phyloP scores from a whole-genome alignment of 352 stramenopile species.

The Thalassiosira livingstoniorum region DNA sequence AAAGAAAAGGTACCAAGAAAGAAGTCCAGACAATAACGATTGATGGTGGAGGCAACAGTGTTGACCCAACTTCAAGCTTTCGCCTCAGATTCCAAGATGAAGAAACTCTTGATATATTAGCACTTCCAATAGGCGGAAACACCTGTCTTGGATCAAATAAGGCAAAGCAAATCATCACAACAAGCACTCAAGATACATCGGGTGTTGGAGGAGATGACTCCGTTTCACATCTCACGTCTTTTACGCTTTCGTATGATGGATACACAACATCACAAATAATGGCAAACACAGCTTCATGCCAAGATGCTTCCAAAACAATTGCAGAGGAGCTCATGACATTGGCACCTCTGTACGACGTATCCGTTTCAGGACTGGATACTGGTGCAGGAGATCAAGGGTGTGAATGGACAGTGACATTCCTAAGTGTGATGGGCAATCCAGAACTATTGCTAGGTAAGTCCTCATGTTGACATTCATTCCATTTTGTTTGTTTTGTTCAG shows the following conservation, averaged over 20 bases:
- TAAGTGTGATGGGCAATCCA: constrained; percentile 89
- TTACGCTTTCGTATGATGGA: constrained; percentile 89
- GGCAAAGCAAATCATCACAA: constrained; percentile 90
- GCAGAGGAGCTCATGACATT: constrained; percentile 73
- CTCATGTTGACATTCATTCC: background rate
- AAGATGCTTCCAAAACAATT: constrained; percentile 80
- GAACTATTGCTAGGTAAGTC: constrained; percentile 62
- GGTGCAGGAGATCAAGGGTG: constrained; percentile 85
- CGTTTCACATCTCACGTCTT: constrained; percentile 88
- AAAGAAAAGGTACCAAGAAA: constrained; percentile 83
- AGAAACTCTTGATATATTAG: constrained; percentile 89
- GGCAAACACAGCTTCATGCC: constrained; percentile 89
- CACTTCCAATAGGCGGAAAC: constrained; percentile 77
- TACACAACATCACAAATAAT: constrained; percentile 87
- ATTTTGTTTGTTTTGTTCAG: background rate
- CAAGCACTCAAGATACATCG: constrained; percentile 91
- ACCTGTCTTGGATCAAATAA: constrained; percentile 64
- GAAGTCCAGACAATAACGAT: constrained; percentile 80
- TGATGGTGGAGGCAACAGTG: constrained; percentile 45
- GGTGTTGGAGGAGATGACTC: constrained; percentile 88
- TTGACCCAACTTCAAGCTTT: constrained; percentile 74
- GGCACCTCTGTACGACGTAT: constrained; percentile 66
- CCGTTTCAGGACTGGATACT: constrained; percentile 52
- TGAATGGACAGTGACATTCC: constrained; percentile 91
- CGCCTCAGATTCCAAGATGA: constrained; percentile 74